A percentile compares a stretch with the other conserved stretches of the same genome.
Conservation (phyloP, 495 filamentous ascomycete species). For the Penicillium riverlandense region DNA sequence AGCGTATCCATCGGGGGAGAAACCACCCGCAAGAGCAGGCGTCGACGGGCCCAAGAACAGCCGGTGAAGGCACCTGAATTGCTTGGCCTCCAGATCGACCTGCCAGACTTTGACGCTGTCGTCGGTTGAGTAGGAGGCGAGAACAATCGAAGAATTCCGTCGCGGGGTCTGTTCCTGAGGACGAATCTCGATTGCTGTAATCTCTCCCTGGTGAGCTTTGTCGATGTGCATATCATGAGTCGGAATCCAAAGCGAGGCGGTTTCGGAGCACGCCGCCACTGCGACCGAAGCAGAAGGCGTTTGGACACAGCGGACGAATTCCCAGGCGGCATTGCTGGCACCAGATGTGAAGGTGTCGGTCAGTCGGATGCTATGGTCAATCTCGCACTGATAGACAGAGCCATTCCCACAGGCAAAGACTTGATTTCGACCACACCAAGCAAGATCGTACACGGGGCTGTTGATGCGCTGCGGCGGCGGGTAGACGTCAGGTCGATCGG, state of each 20-base stretch:
- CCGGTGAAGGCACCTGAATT: slow-evolving; percentile 48
- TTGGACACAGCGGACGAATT: slow-evolving; percentile 28
- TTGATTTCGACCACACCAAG: slow-evolving; percentile 27
- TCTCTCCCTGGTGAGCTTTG: slow-evolving; percentile 34
- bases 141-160: slow-evolving; percentile 21
- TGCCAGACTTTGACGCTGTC: slow-evolving; percentile 66
- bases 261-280: slow-evolving; percentile 28
- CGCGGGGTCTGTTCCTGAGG: slow-evolving; percentile 21
- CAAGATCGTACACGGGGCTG: slow-evolving; percentile 30
- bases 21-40: slow-evolving; percentile 55
- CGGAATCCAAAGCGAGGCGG: slow-evolving; percentile 35
- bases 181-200: slow-evolving; percentile 40
- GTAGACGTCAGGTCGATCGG: slow-evolving; percentile 33
- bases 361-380: slow-evolving; percentile 33
- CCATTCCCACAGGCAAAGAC: slow-evolving; percentile 35
- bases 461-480: slow-evolving; percentile 32
- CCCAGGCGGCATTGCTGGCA: slow-evolving; percentile 25
- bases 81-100: slow-evolving; percentile 49
- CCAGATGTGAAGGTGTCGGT: slow-evolving; percentile 27
- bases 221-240: slow-evolving; percentile 36
- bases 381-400: slow-evolving; percentile 35
- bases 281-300: slow-evolving; percentile 20
- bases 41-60: slow-evolving; percentile 37
- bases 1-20: slow-evolving; percentile 66
- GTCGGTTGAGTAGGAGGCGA: slow-evolving; percentile 47